Evolutionary conservation across 2,329 filamentous ascomycete species (phyloP).

Genomic region (Leptosphaerulina australis): DNA sequence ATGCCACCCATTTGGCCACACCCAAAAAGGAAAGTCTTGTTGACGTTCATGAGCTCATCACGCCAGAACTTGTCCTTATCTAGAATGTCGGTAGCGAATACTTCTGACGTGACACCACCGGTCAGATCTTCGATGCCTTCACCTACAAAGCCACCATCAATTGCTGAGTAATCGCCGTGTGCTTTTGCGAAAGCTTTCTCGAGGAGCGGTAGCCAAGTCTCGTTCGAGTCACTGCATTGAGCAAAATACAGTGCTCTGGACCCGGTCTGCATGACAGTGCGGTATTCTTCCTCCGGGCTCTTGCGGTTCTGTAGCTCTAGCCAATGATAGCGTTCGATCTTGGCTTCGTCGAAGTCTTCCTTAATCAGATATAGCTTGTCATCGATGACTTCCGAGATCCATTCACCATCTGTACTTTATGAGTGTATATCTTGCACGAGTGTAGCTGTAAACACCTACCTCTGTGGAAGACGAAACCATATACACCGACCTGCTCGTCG

Average conservation of each 20-base stretch:
- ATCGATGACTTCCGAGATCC: conserved; percentile 90
- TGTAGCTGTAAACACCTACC: conserved; percentile 48
- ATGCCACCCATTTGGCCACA: conserved; percentile 69
- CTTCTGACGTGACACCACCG: conserved; percentile 72
- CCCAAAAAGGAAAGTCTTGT: conserved; percentile 79
- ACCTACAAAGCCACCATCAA: conserved; percentile 75
- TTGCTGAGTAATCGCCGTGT: conserved; percentile 77
- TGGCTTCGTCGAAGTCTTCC: conserved; percentile 77
- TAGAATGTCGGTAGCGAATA: conserved; percentile 72
- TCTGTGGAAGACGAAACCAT: conserved; percentile 83
- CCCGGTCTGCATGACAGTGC: conserved; percentile 72
- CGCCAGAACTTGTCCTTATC: conserved; percentile 84
- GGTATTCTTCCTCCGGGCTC: conserved; percentile 72
- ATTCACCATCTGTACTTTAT: conserved; percentile 71
- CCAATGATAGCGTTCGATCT: conserved; percentile 74
- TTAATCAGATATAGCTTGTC: conserved; percentile 87
- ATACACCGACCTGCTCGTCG: conserved; percentile 76
- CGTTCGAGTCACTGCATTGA: conserved; percentile 74
- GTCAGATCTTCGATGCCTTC: conserved; percentile 66
- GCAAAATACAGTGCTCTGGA: conserved; percentile 80
- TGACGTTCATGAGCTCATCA: conserved; percentile 79
- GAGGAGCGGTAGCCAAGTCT: conserved; percentile 80
- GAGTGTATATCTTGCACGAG: conserved; percentile 23
- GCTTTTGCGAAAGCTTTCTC: conserved; percentile 87
- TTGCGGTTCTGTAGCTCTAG: conserved; percentile 74